phyloP scores from a whole-genome alignment of 2,329 filamentous ascomycete species.

The Penicillium sclerotiorum region DNA sequence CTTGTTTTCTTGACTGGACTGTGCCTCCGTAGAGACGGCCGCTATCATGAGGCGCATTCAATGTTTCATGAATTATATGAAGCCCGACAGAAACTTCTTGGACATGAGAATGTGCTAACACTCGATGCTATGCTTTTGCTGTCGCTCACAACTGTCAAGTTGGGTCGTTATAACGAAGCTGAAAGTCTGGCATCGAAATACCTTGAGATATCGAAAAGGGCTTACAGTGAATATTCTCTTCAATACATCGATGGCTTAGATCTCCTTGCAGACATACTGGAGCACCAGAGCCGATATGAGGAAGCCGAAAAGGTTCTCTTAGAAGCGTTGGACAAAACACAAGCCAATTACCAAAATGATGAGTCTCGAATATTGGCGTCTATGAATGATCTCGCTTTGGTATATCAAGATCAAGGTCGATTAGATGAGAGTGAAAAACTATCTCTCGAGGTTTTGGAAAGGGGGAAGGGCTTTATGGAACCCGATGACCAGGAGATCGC shows the following conservation, averaged over 20 bases:
- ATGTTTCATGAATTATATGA: too few relatives aligned
- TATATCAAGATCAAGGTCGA: neutral
- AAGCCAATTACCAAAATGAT: constrained; percentile 19
- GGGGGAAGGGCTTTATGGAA: too few relatives aligned
- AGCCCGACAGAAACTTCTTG: too few relatives aligned
- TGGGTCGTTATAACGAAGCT: neutral
- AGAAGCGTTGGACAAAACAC: constrained; percentile 3
- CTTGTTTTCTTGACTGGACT: neutral
- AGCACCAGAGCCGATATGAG: neutral
- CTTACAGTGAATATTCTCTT: constrained; percentile 2
- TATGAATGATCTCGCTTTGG: neutral
- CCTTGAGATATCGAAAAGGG: neutral
- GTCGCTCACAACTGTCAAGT: neutral
- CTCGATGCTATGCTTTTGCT: neutral
- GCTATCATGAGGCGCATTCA: neutral
- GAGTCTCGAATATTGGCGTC: constrained; percentile 22
- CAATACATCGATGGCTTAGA: neutral
- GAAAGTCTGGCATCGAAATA: neutral
- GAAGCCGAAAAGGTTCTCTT: neutral
- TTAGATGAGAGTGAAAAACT: neutral
- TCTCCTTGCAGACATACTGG: neutral
- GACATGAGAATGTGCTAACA: too few relatives aligned
- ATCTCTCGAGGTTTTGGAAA: neutral
- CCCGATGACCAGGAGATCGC: too few relatives aligned
- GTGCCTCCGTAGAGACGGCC: neutral